These are phyloP conservation scores for Exutisphaerella laricina DNA, from an alignment of 2,329 filamentous ascomycete genomes.

Conservation along the genomic window DNA sequence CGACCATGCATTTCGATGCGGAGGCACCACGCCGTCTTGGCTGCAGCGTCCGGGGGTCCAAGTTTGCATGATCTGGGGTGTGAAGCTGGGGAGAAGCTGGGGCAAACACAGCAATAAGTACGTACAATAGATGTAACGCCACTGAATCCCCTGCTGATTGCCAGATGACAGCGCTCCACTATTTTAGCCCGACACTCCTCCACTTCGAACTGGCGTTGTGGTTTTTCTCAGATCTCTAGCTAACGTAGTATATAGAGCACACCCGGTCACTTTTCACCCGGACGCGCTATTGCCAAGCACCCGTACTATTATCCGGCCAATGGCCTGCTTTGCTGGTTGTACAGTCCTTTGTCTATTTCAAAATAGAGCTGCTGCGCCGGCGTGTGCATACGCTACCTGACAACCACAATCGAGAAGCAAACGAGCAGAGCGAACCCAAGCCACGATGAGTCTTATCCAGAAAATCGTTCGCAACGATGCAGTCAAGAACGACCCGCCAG, in stretches of 20 bases:
- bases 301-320: slow-evolving; percentile 1
- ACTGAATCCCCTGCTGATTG: not conserved
- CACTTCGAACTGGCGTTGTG: too few relatives aligned
- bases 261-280: slow-evolving; percentile 6
- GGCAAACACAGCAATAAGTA: too few relatives aligned
- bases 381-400: too few relatives aligned
- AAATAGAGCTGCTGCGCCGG: too few relatives aligned
- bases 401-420: not conserved
- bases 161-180: not conserved
- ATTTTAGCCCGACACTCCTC: too few relatives aligned
- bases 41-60: not conserved
- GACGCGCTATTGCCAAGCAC: slow-evolving; percentile 5
- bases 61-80: not conserved
- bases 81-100: not conserved
- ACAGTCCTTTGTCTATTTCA: not conserved
- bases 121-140: too few relatives aligned
- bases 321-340: not conserved
- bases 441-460: slow-evolving; percentile 42
- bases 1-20: not conserved
- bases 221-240: too few relatives aligned
- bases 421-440: not conserved
- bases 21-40: slow-evolving; percentile 1
- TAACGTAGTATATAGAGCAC: too few relatives aligned
- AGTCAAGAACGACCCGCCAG: slow-evolving; percentile 60
- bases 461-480: slow-evolving; percentile 63